Base-by-base conservation (phyloP, 805 yeast genomes). In the Lachancea dasiensis region DNA sequence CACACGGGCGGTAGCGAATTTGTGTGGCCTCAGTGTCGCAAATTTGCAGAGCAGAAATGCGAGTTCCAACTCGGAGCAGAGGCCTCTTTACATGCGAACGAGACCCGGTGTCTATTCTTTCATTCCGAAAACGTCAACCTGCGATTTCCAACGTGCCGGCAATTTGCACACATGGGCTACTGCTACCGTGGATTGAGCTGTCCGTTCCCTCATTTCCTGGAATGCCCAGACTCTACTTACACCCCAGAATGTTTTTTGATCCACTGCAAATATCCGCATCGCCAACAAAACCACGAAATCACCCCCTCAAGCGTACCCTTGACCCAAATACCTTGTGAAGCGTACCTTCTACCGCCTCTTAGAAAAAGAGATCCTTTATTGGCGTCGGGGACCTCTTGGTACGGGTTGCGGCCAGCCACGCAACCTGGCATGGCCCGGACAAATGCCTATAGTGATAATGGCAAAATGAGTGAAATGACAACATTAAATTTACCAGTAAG, bases 121-220 rank as follows among this genome's bases (percentile, higher is more conserved):
- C 46, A 43, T 28, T 32, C 37, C 5, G 3, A 28, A 14, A 5
- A 10, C 11, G 21, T 24, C 19, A 16, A 27, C 6, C 15, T 10
- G 2, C 18, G 25, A 5, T 44, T 38, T 28, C 47, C 45, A 3
- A 28, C 27, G 1, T 44, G 47, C 33, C 31, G 44, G 6, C 37
- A 27, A n/a, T 44, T 44, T 31, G 39, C 47, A 6, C 34, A 38
- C 32, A 19, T 32, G 8, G 45, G 41, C 2, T 44, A 17, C 30
- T 44, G 47, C 36, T 31, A 34, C 30, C 34, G 44, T 10, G 47
- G 47, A 5, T 10, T 16, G 13, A 13, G 26, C 11, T 44, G 47
- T 31, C 27, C n/a, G 27, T 44, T 44, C 28, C 40, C 32, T 18
- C 47, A 44, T 25, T n/a, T 29, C 10, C 19, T 36, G 43, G 31